Evolutionary conservation across 352 stramenopile genomes (phyloP).

Genomic region (Phytopythium helicoides): DNA sequence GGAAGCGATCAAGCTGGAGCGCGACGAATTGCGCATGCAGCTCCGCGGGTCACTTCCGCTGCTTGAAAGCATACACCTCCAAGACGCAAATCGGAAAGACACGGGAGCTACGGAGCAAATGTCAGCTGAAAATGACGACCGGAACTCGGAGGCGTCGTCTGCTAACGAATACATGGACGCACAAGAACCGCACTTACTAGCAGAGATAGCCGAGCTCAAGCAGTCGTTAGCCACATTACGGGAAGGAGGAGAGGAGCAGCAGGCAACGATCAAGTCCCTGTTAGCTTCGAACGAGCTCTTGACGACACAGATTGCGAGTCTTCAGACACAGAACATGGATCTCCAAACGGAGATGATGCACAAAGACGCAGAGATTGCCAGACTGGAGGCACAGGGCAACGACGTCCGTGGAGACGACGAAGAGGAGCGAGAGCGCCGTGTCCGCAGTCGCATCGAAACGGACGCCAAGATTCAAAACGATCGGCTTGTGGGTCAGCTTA

Average conservation of each 20-base stretch:
- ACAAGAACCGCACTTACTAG: slow-evolving; percentile 48
- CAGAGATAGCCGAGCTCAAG: slow-evolving; percentile 54
- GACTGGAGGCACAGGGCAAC: slow-evolving; percentile 4
- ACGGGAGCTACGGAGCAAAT: slow-evolving; percentile 12
- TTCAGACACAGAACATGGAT: slow-evolving; percentile 15
- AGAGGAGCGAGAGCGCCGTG: slow-evolving; percentile 6
- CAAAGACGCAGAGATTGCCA: slow-evolving; percentile 14
- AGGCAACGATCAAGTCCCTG: slow-evolving; percentile 16
- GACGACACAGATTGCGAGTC: slow-evolving; percentile 12
- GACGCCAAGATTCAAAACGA: slow-evolving; percentile 24
- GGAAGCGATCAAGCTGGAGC: slow-evolving; percentile 42
- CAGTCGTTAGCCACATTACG: slow-evolving; percentile 14
- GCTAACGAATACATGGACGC: slow-evolving; percentile 58
- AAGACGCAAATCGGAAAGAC: neutral
- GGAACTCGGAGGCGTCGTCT: slow-evolving; percentile 42
- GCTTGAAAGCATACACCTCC: too few relatives aligned
- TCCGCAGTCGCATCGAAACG: slow-evolving; percentile 4
- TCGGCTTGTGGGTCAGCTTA: slow-evolving; percentile 35
- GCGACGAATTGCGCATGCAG: slow-evolving; percentile 24
- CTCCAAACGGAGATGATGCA: slow-evolving; percentile 24
- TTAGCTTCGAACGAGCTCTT: slow-evolving; percentile 19
- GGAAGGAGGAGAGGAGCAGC: slow-evolving; percentile 18
- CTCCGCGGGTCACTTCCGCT: neutral
- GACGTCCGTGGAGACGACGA: slow-evolving; percentile 11
- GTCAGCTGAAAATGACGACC: slow-evolving; percentile 21